Conservation (phyloP, 331 rosid species). For the Quercus tomentella region DNA sequence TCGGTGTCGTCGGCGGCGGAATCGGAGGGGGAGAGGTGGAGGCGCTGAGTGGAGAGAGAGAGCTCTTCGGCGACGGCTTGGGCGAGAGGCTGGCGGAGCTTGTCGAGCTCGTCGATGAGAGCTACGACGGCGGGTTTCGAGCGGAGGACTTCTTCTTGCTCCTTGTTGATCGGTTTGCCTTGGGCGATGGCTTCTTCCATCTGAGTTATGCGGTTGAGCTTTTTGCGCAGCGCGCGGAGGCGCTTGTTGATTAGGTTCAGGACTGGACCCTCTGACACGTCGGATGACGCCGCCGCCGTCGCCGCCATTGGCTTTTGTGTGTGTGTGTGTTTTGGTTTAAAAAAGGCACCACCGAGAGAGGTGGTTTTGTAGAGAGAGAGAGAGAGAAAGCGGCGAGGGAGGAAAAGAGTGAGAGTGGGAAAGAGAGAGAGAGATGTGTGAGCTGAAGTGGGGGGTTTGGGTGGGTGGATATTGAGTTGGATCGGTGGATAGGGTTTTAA, state of each 20-base stretch:
- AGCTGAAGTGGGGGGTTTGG: no score
- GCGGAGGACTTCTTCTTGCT: constrained; percentile 79
- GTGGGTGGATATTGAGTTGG: no score
- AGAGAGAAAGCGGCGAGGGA: no score
- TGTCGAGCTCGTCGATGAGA: constrained; percentile 84
- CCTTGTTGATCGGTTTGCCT: constrained; percentile 76
- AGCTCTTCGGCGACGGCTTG: constrained; percentile 65
- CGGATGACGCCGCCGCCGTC: constrained; percentile 36
- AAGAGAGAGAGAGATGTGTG: no score
- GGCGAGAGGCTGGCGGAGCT: constrained; percentile 81
- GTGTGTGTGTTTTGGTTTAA: no score
- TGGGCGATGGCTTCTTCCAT: constrained; percentile 74
- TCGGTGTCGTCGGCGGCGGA: constrained; percentile 13
- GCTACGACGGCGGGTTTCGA: constrained; percentile 56
- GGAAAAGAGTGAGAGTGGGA: no score
- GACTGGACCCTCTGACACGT: constrained; percentile 81
- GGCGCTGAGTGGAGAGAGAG: constrained; percentile 34
- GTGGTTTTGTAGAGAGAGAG: no score
- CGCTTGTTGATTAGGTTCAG: constrained; percentile 88
- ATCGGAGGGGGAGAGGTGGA: constrained; percentile 5
- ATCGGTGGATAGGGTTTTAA: no score
- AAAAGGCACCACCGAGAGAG: no score
- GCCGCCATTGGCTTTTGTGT: constrained; percentile 35
- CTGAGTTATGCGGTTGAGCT: constrained; percentile 59
- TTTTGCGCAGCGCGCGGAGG: constrained; percentile 77